Evolutionary conservation across 495 filamentous ascomycete genomes (phyloP), one percentile per base, ranked within the genome.

Genomic region (Cetradonia linearis): DNA sequence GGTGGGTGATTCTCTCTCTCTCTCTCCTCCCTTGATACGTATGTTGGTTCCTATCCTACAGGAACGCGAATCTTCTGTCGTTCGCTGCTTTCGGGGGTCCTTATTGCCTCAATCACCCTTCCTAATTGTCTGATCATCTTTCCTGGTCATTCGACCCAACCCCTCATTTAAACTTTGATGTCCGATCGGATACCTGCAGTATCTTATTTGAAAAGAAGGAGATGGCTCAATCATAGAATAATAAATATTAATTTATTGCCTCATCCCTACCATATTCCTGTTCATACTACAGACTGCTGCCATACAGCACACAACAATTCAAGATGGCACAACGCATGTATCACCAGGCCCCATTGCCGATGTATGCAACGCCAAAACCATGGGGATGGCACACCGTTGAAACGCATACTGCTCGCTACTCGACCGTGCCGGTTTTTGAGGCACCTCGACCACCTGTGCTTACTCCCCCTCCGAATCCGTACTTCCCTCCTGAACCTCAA

Each of bases 381-480:
- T 61, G 31, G 49, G 3, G 40, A n/a, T 61, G 59, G 59, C 59
- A 61, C 20, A 56, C 37, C 11, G 2, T 55, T 44, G 38, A 52
- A 25, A 55, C 30, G 14, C 38, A 44, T 48, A 16, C 48, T 2
- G 8, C 53, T 38, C 50, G 38, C 14, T 61, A 61, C 37, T 27
- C 50, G 33, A 20, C 18, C 10, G 20, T 28, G 28, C 59, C 59
- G n/a, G 30, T 50, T 11, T 61, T 61, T 23, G 16, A 3, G 0
- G 37, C 59, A 7, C 59, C 59, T 48, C 20, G 23, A 30, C 59
- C 59, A 47, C 59, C 59, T 18, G 30, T n/a, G 23, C 25, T 61
- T 34, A 20, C 44, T 18, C 6, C 42, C 11, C 59, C 59, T 4
- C 38, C 0, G 1, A 55, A 61, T 47, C 59, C 59, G 2, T 61